A percentile compares a stretch with the other conserved stretches of the same genome.
These are phyloP conservation scores for Pseudogymnoascus sp. DNA, from an alignment of 2,329 filamentous ascomycete genomes.

Conservation along the genomic window DNA sequence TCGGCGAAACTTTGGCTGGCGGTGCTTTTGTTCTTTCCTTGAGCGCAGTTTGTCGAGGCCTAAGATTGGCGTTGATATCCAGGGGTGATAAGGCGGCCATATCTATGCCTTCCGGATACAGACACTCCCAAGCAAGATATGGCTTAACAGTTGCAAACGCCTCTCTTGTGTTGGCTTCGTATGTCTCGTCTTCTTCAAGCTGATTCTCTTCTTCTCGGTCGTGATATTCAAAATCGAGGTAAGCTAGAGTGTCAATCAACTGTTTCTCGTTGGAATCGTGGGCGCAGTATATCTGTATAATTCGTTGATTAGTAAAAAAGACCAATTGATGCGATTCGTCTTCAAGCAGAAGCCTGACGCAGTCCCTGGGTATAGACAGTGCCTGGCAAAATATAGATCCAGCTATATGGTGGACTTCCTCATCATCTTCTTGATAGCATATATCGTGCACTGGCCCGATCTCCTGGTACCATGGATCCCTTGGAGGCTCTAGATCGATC, in stretches of 20 bases:
- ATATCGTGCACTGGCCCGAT: constrained; percentile 7
- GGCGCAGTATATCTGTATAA: constrained; percentile 25
- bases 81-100: constrained; percentile 56
- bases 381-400: constrained; percentile 1
- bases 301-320: constrained; percentile 27
- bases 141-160: constrained; percentile 15
- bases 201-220: neutral
- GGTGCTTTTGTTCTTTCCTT: constrained; percentile 44
- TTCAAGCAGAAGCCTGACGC: neutral
- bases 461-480: constrained; percentile 6
- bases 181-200: constrained; percentile 15
- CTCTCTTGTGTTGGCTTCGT: constrained; percentile 17
- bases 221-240: neutral
- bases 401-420: neutral
- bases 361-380: neutral
- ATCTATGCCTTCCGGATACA: constrained; percentile 38
- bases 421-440: neutral
- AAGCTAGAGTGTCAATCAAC: neutral
- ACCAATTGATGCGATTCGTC: constrained; percentile 18
- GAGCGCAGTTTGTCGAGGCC: constrained; percentile 31
- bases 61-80: constrained; percentile 53
- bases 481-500: neutral
- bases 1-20: constrained; percentile 36
- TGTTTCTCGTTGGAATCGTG: constrained; percentile 19
- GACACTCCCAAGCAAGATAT: constrained; percentile 21